These are phyloP conservation scores for Ceratocystis alfenasii DNA, from an alignment of 2,329 filamentous ascomycete genomes.

Conservation along the genomic window DNA sequence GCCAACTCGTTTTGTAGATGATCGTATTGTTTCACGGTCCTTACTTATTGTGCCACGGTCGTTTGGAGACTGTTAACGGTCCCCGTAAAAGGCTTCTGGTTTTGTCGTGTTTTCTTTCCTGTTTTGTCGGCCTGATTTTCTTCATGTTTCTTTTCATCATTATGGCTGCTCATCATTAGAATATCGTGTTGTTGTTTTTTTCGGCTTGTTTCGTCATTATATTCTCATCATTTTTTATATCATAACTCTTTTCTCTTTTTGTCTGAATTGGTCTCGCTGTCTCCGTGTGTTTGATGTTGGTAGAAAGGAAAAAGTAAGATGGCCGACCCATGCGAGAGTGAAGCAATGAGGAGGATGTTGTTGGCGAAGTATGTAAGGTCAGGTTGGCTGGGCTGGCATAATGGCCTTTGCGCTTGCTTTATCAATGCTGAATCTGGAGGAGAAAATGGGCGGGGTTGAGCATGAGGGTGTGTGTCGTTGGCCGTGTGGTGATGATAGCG, in stretches of 20 bases:
- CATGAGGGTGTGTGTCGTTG: too few relatives aligned
- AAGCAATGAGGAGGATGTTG: too few relatives aligned
- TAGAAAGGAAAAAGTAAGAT: background rate
- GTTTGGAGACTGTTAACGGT: background rate
- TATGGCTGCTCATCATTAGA: background rate
- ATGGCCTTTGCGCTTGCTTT: too few relatives aligned
- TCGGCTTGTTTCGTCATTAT: background rate
- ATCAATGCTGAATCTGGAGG: too few relatives aligned
- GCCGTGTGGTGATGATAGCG: too few relatives aligned
- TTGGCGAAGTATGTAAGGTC: too few relatives aligned
- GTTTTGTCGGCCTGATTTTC: background rate
- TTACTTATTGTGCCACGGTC: constrained; percentile 4
- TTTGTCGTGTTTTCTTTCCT: constrained; percentile 16
- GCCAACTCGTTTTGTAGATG: background rate
- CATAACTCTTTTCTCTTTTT: background rate
- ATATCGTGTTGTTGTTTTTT: constrained; percentile 2
- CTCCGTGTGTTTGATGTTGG: background rate
- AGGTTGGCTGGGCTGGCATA: too few relatives aligned
- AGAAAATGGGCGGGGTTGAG: too few relatives aligned
- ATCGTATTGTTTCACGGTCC: background rate
- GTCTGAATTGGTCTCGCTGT: background rate
- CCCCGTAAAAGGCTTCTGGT: background rate
- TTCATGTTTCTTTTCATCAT: background rate
- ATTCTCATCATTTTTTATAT: background rate
- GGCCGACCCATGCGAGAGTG: too few relatives aligned